Evolutionary conservation across 1,284 basidiomycete genomes (phyloP).

Genomic region (Moniliophthora roreri): DNA sequence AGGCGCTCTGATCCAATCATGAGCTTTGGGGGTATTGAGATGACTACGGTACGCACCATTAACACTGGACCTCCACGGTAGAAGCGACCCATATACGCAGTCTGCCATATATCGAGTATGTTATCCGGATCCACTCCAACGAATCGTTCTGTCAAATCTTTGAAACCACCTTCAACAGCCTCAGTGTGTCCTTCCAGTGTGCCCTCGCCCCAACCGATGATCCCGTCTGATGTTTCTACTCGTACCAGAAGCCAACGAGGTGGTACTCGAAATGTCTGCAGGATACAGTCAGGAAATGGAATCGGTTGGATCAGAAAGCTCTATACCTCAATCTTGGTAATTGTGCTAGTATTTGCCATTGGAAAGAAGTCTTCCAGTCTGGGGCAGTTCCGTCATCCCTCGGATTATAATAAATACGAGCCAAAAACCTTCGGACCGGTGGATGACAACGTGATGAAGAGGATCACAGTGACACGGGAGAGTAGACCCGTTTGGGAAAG

Average conservation of each 20-base stretch:
- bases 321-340: conserved; percentile 15
- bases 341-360: conserved; percentile 5
- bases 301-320: neutral
- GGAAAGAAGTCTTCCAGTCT: no score
- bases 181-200: conserved; percentile 75
- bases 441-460: neutral
- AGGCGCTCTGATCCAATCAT: conserved; percentile 27
- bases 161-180: conserved; percentile 71
- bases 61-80: conserved; percentile 75
- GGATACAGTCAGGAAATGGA: neutral
- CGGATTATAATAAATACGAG: neutral
- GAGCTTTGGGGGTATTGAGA: neutral
- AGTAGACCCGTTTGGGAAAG: no score
- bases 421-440: neutral
- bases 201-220: conserved; percentile 72
- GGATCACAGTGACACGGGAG: no score
- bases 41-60: conserved; percentile 45
- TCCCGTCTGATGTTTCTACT: conserved; percentile 65
- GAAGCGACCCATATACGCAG: conserved; percentile 66
- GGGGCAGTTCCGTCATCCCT: no score
- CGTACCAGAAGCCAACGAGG: conserved; percentile 80
- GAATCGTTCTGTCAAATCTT: conserved; percentile 63
- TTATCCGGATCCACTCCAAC: conserved; percentile 68
- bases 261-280: conserved; percentile 64
- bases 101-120: conserved; percentile 74